phyloP scores from a whole-genome alignment of 2,329 filamentous ascomycete genomes.

The Aaosphaeria arxii region DNA sequence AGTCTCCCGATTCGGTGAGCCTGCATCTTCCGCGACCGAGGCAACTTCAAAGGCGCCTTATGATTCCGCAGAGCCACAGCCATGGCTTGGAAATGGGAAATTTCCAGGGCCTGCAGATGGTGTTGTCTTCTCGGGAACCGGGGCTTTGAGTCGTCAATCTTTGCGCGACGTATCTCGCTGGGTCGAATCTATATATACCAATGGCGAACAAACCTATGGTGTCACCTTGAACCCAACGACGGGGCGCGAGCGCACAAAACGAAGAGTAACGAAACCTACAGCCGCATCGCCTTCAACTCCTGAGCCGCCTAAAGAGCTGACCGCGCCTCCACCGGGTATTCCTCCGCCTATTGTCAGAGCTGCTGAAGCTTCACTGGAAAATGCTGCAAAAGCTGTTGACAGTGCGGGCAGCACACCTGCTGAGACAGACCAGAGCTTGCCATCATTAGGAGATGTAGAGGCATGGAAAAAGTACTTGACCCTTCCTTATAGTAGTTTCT shows the following conservation, averaged over 20 bases:
- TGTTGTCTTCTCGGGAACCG: conserved; percentile 79
- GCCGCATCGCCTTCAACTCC: conserved; percentile 4
- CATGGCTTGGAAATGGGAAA: conserved; percentile 73
- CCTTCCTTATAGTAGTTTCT: conserved; percentile 44
- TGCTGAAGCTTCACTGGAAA: conserved; percentile 43
- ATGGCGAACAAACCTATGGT: conserved; percentile 82
- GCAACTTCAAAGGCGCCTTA: conserved; percentile 20
- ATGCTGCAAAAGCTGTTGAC: conserved; percentile 39
- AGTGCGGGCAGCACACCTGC: conserved; percentile 10
- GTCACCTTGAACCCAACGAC: conserved; percentile 75
- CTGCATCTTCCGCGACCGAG: conserved; percentile 28
- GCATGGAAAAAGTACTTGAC: conserved; percentile 52
- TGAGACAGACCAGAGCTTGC: conserved; percentile 18
- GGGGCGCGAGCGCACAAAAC: conserved; percentile 52
- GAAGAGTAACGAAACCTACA: conserved; percentile 15
- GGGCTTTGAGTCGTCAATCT: conserved; percentile 68
- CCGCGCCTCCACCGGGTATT: conserved; percentile 31
- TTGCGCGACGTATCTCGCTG: conserved; percentile 73
- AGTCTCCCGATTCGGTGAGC: conserved; percentile 78
- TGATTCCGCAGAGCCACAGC: conserved; percentile 25
- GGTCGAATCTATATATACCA: conserved; percentile 84
- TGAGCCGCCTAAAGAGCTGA: background rate
- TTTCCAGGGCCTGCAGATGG: conserved; percentile 73
- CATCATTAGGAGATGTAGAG: conserved; percentile 44
- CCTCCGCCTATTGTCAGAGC: conserved; percentile 47